phyloP scores from a whole-genome alignment of 2,329 filamentous ascomycete species.

The Epichloe hybrida region DNA sequence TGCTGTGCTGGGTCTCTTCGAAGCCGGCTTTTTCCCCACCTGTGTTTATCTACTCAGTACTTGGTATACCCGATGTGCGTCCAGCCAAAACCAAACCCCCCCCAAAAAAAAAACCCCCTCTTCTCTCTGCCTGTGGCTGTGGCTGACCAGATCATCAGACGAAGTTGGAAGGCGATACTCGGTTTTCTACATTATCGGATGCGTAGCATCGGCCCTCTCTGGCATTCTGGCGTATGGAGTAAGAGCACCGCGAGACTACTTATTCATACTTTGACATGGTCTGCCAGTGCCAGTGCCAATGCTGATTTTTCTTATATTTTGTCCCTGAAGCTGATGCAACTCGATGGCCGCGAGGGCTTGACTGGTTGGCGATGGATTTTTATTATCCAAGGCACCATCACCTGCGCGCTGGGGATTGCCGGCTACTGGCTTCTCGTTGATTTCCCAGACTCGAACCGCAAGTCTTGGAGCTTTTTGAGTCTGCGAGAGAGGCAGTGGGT shows the following conservation, averaged over 20 bases:
- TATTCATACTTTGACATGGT: neutral
- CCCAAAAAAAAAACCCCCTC: too few relatives aligned
- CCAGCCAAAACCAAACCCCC: too few relatives aligned
- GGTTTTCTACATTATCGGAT: slow-evolving; percentile 55
- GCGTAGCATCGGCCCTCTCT: slow-evolving; percentile 49
- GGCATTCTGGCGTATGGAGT: slow-evolving; percentile 59
- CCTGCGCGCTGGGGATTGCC: slow-evolving; percentile 33
- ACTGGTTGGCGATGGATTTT: slow-evolving; percentile 58
- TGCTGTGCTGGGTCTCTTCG: slow-evolving; percentile 47
- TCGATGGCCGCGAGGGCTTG: slow-evolving; percentile 40
- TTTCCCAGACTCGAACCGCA: slow-evolving; percentile 44
- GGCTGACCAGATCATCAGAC: slow-evolving; percentile 21
- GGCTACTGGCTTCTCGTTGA: slow-evolving; percentile 48
- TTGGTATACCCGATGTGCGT: slow-evolving; percentile 55
- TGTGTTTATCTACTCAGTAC: slow-evolving; percentile 58
- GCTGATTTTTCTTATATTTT: neutral
- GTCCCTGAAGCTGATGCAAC: slow-evolving; percentile 42
- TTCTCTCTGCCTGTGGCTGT: neutral
- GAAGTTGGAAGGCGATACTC: slow-evolving; percentile 59
- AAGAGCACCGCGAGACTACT: neutral
- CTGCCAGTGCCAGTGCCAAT: neutral
- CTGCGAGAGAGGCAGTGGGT: slow-evolving; percentile 38
- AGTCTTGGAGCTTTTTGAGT: slow-evolving; percentile 39
- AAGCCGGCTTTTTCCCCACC: slow-evolving; percentile 59
- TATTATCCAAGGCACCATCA: slow-evolving; percentile 39